Conservation (phyloP, 78 protist species). For the Dictyostelium firmibasis region DNA sequence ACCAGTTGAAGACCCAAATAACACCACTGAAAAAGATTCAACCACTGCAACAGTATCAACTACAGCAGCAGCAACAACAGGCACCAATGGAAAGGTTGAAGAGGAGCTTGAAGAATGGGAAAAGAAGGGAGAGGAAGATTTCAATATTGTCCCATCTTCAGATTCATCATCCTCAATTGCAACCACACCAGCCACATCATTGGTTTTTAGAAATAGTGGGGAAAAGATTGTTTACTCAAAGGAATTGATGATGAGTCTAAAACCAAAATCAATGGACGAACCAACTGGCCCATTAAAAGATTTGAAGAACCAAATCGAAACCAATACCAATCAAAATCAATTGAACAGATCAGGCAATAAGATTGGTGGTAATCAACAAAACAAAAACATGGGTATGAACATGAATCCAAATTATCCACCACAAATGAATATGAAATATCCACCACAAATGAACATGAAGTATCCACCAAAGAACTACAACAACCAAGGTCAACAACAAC, state of each 20-base stretch:
- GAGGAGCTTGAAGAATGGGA: constrained; percentile 70
- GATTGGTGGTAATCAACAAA: not conserved
- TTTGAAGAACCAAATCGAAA: constrained; percentile 21
- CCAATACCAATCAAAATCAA: not conserved
- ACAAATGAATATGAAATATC: constrained; percentile 30
- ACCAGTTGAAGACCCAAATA: not conserved
- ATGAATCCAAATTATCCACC: constrained; percentile 21
- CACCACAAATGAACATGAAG: constrained; percentile 12
- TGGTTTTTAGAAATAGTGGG: constrained; percentile 22
- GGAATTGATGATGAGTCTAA: constrained; percentile 12
- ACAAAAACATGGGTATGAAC: constrained; percentile 10
- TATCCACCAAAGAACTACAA: not conserved
- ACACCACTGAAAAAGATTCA: not conserved
- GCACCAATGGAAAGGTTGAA: not conserved
- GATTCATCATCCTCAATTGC: not conserved
- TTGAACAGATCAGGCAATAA: constrained; percentile 37
- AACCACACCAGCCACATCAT: not conserved
- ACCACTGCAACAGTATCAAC: not conserved
- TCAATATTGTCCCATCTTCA: not conserved
- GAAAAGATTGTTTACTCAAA: constrained; percentile 32
- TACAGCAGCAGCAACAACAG: not conserved
- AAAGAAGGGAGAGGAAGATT: constrained; percentile 9
- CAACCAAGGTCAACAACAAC: constrained; percentile 1
- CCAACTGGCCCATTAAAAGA: constrained; percentile 11
- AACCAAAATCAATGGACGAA: constrained; percentile 22